Conservation (phyloP, 2,329 filamentous ascomycete genomes). For the Pleoardoris graminearum region DNA sequence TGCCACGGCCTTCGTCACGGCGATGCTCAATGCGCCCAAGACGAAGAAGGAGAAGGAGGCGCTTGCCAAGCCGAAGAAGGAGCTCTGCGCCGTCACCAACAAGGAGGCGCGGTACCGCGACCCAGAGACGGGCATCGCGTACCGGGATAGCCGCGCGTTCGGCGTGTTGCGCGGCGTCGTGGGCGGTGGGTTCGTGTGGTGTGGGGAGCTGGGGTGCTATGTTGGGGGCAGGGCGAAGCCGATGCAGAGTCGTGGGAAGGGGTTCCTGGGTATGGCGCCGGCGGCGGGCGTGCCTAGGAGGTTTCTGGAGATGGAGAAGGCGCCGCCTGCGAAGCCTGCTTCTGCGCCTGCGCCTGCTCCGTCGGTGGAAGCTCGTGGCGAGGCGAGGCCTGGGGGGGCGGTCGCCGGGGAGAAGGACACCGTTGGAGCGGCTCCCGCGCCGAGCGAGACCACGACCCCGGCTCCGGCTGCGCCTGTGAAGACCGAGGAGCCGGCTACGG, state of each 20-base stretch:
- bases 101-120: constrained; percentile 82
- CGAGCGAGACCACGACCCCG: not conserved
- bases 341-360: not conserved
- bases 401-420: not conserved
- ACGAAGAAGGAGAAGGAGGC: constrained; percentile 47
- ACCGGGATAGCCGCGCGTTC: constrained; percentile 78
- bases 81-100: constrained; percentile 77
- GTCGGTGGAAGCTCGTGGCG: not conserved
- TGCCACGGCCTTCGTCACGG: constrained; percentile 32
- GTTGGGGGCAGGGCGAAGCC: constrained; percentile 62
- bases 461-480: not conserved
- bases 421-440: not conserved
- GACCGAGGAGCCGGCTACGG: not conserved
- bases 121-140: constrained; percentile 79
- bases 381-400: not conserved
- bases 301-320: constrained; percentile 55
- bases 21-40: constrained; percentile 53
- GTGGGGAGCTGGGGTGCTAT: constrained; percentile 78
- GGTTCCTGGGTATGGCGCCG: constrained; percentile 56
- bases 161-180: constrained; percentile 76
- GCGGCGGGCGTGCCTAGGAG: constrained; percentile 79
- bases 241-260: constrained; percentile 34
- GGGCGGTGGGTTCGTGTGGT: constrained; percentile 79
- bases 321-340: not conserved
- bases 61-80: constrained; percentile 36